These are phyloP conservation scores for Galerina marginata DNA, from an alignment of 768 basidiomycete genomes.

Conservation along the genomic window DNA sequence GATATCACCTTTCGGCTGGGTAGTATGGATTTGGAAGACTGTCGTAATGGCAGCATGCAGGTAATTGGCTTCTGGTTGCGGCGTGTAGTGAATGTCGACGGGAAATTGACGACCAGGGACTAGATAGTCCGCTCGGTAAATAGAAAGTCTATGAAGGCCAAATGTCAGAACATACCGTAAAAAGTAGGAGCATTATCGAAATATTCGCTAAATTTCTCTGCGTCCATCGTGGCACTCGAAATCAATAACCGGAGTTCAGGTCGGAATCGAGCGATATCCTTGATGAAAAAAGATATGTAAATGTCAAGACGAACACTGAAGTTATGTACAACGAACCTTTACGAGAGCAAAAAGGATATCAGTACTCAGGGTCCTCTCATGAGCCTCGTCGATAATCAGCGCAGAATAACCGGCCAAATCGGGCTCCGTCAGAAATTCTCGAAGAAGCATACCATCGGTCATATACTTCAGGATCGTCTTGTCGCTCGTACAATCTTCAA, in stretches of 20 bases:
- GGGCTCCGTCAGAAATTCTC: constrained; percentile 97
- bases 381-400: constrained; percentile 97
- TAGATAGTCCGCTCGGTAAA: constrained; percentile 32
- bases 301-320: constrained; percentile 1
- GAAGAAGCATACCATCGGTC: constrained; percentile 98
- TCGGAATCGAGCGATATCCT: constrained; percentile 97
- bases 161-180: constrained; percentile 60
- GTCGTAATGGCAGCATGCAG: constrained; percentile 98
- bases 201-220: constrained; percentile 97
- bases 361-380: constrained; percentile 96
- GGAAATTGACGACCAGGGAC: constrained; percentile 97
- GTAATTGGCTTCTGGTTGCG: constrained; percentile 99
- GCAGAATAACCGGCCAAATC: constrained; percentile 94
- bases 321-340: constrained; percentile 71
- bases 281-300: constrained; percentile 15
- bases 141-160: not conserved
- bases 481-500: constrained; percentile 99
- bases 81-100: constrained; percentile 98
- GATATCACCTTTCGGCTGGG: constrained; percentile 97
- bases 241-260: constrained; percentile 94
- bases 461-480: constrained; percentile 99
- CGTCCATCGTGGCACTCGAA: constrained; percentile 96
- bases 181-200: constrained; percentile 97
- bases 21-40: constrained; percentile 98
- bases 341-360: constrained; percentile 98